Evolutionary conservation across 78 protist genomes (phyloP).

Genomic region (Dictyostelium purpureum): DNA sequence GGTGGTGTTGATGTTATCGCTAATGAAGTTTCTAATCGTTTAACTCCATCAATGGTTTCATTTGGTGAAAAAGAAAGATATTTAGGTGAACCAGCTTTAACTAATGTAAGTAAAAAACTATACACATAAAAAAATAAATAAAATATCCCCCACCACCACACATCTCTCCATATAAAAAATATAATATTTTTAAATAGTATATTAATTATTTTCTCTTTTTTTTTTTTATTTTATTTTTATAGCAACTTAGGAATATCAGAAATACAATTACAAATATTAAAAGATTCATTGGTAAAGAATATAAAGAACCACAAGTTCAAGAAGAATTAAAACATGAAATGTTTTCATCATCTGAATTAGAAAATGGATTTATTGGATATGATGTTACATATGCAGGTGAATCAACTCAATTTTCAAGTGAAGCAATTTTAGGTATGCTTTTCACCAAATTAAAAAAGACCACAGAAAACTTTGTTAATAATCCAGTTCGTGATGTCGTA

Average conservation of each 20-base stretch:
- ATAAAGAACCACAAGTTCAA: constrained; percentile 46
- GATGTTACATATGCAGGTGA: constrained; percentile 83
- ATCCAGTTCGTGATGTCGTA: constrained; percentile 81
- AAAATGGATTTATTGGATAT: constrained; percentile 61
- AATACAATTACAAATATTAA: constrained; percentile 90
- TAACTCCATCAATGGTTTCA: constrained; percentile 85
- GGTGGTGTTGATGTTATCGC: constrained; percentile 94
- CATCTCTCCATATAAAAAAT: too few species aligned
- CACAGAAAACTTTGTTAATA: constrained; percentile 75
- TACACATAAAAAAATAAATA: neutral
- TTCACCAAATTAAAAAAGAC: constrained; percentile 83
- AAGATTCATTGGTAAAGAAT: constrained; percentile 87
- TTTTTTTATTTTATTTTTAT: neutral
- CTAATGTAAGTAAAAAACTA: constrained; percentile 50
- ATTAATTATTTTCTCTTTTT: neutral
- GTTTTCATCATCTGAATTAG: constrained; percentile 19
- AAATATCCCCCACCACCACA: too few species aligned
- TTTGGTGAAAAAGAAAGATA: constrained; percentile 79
- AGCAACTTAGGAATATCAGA: constrained; percentile 83
- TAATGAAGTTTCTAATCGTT: constrained; percentile 91
- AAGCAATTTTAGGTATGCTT: constrained; percentile 89
- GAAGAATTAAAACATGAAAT: constrained; percentile 38
- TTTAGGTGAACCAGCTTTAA: constrained; percentile 85
- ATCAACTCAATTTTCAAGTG: constrained; percentile 63
- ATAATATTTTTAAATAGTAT: neutral